Evolutionary conservation across 805 yeast genomes (phyloP), one percentile per base, ranked within the genome.

Genomic region (Lipomyces mesembrius): DNA sequence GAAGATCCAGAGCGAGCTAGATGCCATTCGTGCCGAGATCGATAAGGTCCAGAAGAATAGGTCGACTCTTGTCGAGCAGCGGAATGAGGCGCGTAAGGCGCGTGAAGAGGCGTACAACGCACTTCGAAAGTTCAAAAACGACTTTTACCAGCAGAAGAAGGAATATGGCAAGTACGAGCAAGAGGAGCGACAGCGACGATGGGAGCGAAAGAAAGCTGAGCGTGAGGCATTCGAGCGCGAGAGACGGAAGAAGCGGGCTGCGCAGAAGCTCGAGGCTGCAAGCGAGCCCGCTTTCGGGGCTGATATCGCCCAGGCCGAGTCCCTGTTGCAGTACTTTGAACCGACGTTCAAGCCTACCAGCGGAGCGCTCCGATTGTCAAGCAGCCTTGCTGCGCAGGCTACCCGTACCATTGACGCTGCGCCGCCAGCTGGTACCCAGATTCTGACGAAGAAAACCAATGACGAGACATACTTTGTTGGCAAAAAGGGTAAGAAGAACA

Each of bases 271-370:
- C 61, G 90, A 87, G 70, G 92, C 92, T 58, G 86, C 90, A 34
- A 78, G 79, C 56, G 80, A 80, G 73, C 97, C 98, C 35, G 98
- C 98, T 34, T 93, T 89, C 80, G 86, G 88, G 66, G 80, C 80
- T 57, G 97, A 95, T 80, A 88, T 94, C 74, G 83, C 83, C 72
- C 82, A 88, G 70, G 90, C 95, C 75, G 91, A 92, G 78, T 81
- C 84, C 63, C 83, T 92, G 76, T 83, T 93, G 77, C 75, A 80
- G 49, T 85, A 85, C 79, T 91, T 95, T 73, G 97, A 92, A 76
- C 95, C 96, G 72, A 76, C 88, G 58, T 87, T 85, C 79, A 91
- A 87, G 75, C 86, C 85, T 55, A 57, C 78, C 37, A 62, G 76
- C 39, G 77, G 43, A 5, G n/a, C 46, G 9, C 6, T 60, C 22